Conservation (phyloP, 2,329 filamentous ascomycete species). For the Botrytis pseudocinerea region DNA sequence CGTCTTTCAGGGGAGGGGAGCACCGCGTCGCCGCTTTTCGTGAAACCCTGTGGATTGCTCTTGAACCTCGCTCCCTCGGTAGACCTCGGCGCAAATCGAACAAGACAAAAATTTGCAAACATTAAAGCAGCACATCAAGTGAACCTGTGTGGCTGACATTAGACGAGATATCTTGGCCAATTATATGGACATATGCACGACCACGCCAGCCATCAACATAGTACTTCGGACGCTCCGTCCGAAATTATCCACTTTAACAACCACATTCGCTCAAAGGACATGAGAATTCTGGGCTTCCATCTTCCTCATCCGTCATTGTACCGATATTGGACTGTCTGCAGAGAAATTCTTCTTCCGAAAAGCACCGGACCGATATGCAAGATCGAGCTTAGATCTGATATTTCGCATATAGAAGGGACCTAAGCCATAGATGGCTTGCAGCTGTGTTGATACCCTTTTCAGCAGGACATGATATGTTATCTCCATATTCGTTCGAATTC, state of each 20-base stretch:
- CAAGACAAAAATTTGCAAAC: neutral
- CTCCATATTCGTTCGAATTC: neutral
- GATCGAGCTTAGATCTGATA: slow-evolving; percentile 14
- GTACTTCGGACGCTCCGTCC: slow-evolving; percentile 22
- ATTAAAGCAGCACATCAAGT: slow-evolving; percentile 18
- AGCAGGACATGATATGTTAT: slow-evolving; percentile 21
- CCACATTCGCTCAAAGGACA: neutral
- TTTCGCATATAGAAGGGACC: neutral
- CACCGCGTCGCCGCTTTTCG: slow-evolving; percentile 18
- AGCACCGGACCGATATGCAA: slow-evolving; percentile 16
- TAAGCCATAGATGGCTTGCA: slow-evolving; percentile 13
- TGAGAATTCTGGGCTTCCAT: neutral
- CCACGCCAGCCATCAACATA: slow-evolving; percentile 23
- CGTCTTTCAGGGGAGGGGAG: neutral
- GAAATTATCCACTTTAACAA: slow-evolving; percentile 5
- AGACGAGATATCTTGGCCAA: slow-evolving; percentile 14
- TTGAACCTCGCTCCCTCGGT: slow-evolving; percentile 10
- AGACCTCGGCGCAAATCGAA: slow-evolving; percentile 7
- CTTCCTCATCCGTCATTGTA: slow-evolving; percentile 1
- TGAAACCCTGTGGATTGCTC: neutral
- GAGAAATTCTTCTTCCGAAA: slow-evolving; percentile 13
- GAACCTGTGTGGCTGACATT: slow-evolving; percentile 19
- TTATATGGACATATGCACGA: slow-evolving; percentile 17
- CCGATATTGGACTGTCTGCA: neutral
- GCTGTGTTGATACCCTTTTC: slow-evolving; percentile 18